Evolutionary conservation across 2,329 filamentous ascomycete species (phyloP).

Genomic region (Tolypocladium ovalisporum): DNA sequence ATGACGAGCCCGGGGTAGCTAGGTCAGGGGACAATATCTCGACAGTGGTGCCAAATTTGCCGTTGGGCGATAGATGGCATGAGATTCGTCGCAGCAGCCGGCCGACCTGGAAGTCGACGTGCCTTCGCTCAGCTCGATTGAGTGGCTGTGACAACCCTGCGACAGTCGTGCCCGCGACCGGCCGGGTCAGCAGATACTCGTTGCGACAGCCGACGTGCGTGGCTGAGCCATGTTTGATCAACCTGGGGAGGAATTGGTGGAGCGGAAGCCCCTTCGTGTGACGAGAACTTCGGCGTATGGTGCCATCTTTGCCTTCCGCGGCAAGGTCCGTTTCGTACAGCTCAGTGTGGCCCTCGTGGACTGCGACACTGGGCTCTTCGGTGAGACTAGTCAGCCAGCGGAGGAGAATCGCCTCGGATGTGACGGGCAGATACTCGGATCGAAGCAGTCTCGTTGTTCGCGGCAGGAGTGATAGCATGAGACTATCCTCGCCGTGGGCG

Average conservation of each 20-base stretch:
- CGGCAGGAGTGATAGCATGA: constrained; percentile 33
- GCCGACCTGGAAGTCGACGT: constrained; percentile 36
- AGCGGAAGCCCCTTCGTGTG: constrained; percentile 7
- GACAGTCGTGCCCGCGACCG: constrained; percentile 26
- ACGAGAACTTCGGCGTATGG: background rate
- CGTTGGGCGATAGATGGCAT: constrained; percentile 30
- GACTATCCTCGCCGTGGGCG: constrained; percentile 26
- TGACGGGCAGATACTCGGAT: constrained; percentile 31
- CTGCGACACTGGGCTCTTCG: background rate
- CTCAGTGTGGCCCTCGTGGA: background rate
- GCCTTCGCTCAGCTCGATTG: constrained; percentile 19
- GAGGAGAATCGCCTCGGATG: constrained; percentile 33
- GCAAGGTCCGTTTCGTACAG: background rate
- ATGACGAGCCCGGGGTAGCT: background rate
- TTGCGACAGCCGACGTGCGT: constrained; percentile 14
- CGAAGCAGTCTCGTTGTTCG: constrained; percentile 32
- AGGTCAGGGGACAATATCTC: constrained; percentile 10
- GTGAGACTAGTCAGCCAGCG: constrained; percentile 26
- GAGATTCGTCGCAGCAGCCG: constrained; percentile 33
- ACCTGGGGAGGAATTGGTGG: constrained; percentile 24
- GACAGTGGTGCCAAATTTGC: constrained; percentile 31
- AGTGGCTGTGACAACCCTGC: constrained; percentile 22
- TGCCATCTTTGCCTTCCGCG: background rate
- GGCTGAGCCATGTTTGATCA: constrained; percentile 26
- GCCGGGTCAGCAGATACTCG: constrained; percentile 32